phyloP scores from a whole-genome alignment of 1,139 yeast genomes.

The Lodderomyces elongisporus region DNA sequence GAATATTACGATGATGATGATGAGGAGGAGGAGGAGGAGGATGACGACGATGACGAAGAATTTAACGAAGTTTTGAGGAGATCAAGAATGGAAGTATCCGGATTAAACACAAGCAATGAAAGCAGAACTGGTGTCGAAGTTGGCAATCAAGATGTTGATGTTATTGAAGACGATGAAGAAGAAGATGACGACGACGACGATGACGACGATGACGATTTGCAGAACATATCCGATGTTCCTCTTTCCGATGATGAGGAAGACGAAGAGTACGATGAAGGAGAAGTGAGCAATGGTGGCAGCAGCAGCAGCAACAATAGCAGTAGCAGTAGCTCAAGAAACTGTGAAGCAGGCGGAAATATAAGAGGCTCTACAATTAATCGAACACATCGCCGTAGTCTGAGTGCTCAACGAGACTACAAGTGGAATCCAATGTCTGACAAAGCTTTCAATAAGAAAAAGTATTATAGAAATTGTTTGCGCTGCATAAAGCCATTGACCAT shows the following conservation, averaged over 20 bases:
- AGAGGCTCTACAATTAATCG: no score
- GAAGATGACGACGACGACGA: background rate
- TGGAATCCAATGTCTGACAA: constrained; percentile 46
- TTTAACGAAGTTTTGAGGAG: constrained; percentile 7
- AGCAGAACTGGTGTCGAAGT: no score
- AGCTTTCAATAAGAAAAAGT: constrained; percentile 37
- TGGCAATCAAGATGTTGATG: background rate
- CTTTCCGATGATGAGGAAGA: constrained; percentile 35
- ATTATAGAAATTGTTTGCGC: constrained; percentile 49
- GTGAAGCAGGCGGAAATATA: no score
- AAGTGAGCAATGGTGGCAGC: background rate
- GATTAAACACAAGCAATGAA: background rate
- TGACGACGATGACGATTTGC: constrained; percentile 26
- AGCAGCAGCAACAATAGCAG: no score
- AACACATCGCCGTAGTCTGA: no score
- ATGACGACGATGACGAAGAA: constrained; percentile 21
- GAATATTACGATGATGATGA: constrained; percentile 4
- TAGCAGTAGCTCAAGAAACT: no score
- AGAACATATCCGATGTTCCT: constrained; percentile 24
- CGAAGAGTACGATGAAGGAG: constrained; percentile 17
- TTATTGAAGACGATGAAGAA: background rate
- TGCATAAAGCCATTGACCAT: constrained; percentile 52
- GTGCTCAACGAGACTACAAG: constrained; percentile 21
- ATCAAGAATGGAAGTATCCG: constrained; percentile 6
- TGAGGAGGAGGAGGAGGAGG: constrained; percentile 13